phyloP scores from a whole-genome alignment of 2,329 filamentous ascomycete genomes.

The Ampelomyces quisqualis region DNA sequence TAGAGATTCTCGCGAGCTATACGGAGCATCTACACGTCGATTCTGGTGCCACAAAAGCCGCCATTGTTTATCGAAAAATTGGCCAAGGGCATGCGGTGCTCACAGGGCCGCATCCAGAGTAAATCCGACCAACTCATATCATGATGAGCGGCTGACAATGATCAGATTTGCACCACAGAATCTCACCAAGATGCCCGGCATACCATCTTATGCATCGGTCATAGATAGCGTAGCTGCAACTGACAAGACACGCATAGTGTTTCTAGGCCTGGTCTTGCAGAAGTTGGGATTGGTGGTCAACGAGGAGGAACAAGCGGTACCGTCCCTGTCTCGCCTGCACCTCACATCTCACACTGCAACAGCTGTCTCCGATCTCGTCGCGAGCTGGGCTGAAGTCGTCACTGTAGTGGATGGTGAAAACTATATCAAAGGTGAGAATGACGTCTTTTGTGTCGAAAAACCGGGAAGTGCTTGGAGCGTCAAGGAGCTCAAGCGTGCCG shows the following conservation, averaged over 20 bases:
- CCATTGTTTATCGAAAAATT: constrained; percentile 79
- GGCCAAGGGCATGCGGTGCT: constrained; percentile 78
- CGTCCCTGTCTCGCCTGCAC: constrained; percentile 79
- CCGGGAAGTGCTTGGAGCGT: constrained; percentile 52
- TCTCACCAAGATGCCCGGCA: constrained; percentile 65
- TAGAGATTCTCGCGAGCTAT: constrained; percentile 83
- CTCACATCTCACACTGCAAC: constrained; percentile 68
- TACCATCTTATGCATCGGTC: constrained; percentile 69
- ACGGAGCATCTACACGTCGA: constrained; percentile 73
- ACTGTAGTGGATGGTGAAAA: constrained; percentile 65
- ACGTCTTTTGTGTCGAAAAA: constrained; percentile 77
- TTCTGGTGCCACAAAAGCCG: constrained; percentile 70
- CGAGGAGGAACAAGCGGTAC: constrained; percentile 66
- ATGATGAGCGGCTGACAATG: constrained; percentile 6
- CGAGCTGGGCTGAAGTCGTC: constrained; percentile 67
- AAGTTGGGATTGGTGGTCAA: constrained; percentile 83
- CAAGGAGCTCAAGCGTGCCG: constrained; percentile 37
- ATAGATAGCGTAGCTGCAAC: constrained; percentile 67
- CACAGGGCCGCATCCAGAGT: constrained; percentile 93
- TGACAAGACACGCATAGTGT: constrained; percentile 68
- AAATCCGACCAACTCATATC: constrained; percentile 45
- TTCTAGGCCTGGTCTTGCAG: constrained; percentile 74
- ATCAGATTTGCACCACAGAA: constrained; percentile 79
- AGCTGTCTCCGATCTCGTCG: constrained; percentile 68
- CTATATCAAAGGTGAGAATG: constrained; percentile 76